phyloP scores from a whole-genome alignment of 2,329 filamentous ascomycete species.

The Metarhizium guizhouense region DNA sequence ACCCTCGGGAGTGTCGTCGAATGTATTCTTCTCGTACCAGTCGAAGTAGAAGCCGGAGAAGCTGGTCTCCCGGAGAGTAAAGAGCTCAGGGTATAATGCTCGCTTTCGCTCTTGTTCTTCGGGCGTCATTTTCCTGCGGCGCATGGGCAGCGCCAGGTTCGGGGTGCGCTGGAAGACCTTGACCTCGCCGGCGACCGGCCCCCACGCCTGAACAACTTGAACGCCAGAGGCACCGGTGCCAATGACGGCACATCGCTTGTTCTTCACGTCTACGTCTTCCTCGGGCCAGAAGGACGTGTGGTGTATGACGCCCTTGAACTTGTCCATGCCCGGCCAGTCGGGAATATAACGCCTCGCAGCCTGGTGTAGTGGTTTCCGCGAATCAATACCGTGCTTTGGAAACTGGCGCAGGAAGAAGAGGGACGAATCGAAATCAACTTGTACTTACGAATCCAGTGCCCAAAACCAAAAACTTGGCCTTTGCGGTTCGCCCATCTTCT shows the following conservation, averaged over 20 bases:
- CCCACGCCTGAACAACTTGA: slow-evolving; percentile 54
- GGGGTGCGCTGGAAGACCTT: slow-evolving; percentile 59
- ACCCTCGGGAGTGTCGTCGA: slow-evolving; percentile 42
- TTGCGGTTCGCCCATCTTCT: slow-evolving; percentile 38
- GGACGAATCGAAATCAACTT: background rate
- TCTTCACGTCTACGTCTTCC: slow-evolving; percentile 42
- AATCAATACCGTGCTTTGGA: background rate
- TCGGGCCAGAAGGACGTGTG: slow-evolving; percentile 55
- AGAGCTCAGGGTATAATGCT: slow-evolving; percentile 34
- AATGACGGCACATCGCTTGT: slow-evolving; percentile 52
- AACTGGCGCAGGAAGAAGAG: background rate
- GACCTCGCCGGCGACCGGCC: slow-evolving; percentile 40
- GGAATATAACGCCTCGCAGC: slow-evolving; percentile 54
- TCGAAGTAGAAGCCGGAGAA: slow-evolving; percentile 54
- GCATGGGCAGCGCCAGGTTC: slow-evolving; percentile 56
- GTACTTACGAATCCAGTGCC: slow-evolving; percentile 40
- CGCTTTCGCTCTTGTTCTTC: slow-evolving; percentile 33
- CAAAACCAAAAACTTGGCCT: slow-evolving; percentile 41
- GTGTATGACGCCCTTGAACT: slow-evolving; percentile 49
- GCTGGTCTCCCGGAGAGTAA: slow-evolving; percentile 38
- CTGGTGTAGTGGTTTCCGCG: slow-evolving; percentile 11
- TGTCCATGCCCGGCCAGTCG: slow-evolving; percentile 48
- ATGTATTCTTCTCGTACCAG: slow-evolving; percentile 43
- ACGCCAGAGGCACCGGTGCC: slow-evolving; percentile 58
- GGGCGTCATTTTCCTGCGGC: slow-evolving; percentile 29